phyloP scores from a whole-genome alignment of 1,284 basidiomycete species.

The Schizopora paradoxa region DNA sequence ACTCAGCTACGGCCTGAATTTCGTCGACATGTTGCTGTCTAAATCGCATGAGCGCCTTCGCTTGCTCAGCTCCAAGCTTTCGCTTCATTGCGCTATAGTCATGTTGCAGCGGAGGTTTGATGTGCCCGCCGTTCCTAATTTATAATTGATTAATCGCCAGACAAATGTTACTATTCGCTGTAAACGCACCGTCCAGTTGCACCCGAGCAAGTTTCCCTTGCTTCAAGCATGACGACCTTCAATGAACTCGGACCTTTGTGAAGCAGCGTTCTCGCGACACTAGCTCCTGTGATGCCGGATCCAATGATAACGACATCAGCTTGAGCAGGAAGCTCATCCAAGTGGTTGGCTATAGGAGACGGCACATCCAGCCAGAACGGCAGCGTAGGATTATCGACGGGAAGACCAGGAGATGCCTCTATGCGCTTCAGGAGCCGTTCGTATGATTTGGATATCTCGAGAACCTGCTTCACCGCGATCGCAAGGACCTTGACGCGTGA shows the following conservation, averaged over 20 bases:
- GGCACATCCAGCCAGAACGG: slow-evolving; percentile 59
- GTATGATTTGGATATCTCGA: slow-evolving; percentile 18
- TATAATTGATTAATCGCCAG: background rate
- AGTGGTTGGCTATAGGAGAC: slow-evolving; percentile 42
- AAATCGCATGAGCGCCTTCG: slow-evolving; percentile 54
- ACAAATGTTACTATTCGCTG: background rate
- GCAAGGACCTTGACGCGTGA: slow-evolving; percentile 18
- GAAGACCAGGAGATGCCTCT: slow-evolving; percentile 50
- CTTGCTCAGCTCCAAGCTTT: slow-evolving; percentile 39
- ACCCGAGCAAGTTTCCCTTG: slow-evolving; percentile 62
- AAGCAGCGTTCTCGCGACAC: slow-evolving; percentile 49
- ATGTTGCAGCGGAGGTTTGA: slow-evolving; percentile 55
- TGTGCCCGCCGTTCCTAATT: slow-evolving; percentile 64
- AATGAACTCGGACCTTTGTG: slow-evolving; percentile 30
- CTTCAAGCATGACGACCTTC: slow-evolving; percentile 60
- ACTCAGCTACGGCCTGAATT: slow-evolving; percentile 40
- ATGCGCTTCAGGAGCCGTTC: slow-evolving; percentile 23
- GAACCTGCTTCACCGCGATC: slow-evolving; percentile 16
- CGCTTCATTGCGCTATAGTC: slow-evolving; percentile 51
- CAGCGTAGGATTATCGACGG: slow-evolving; percentile 43
- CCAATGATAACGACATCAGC: slow-evolving; percentile 62
- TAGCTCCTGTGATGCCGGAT: slow-evolving; percentile 64
- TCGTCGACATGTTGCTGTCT: slow-evolving; percentile 50
- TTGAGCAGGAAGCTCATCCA: slow-evolving; percentile 37
- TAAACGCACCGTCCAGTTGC: slow-evolving; percentile 58